Conservation (phyloP, 176 grass and related monocot genomes). For the Juncus inflexus region DNA sequence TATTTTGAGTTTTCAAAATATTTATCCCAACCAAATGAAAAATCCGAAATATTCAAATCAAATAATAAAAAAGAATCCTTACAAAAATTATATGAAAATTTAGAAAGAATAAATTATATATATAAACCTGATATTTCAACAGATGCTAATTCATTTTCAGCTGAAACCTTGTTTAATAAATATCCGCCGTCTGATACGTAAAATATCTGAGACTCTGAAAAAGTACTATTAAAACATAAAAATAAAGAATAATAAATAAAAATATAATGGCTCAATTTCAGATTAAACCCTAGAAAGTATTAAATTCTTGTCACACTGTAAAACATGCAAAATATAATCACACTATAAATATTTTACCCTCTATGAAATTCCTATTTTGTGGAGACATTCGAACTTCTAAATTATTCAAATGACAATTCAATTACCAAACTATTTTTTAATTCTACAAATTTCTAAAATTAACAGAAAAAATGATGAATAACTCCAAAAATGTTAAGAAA, state of each 20-base stretch:
- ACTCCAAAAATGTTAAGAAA: background rate
- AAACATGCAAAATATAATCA: too few species aligned
- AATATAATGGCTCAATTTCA: too few species aligned
- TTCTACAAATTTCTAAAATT: background rate
- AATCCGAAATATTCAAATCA: too few species aligned
- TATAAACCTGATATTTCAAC: conserved; percentile 58
- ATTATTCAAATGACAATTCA: too few species aligned
- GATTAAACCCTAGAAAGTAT: background rate
- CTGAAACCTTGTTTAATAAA: conserved; percentile 61
- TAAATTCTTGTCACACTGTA: background rate
- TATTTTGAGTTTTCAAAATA: too few species aligned
- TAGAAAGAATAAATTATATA: conserved; percentile 21
- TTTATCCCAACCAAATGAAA: too few species aligned
- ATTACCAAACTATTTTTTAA: background rate
- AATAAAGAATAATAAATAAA: conserved; percentile 48
- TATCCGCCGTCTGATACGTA: conserved; percentile 84
- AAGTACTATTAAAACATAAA: conserved; percentile 71
- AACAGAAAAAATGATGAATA: background rate
- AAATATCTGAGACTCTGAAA: conserved; percentile 66
- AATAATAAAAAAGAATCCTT: background rate
- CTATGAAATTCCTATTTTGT: too few species aligned
- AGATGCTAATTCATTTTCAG: conserved; percentile 33
- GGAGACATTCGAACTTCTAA: too few species aligned
- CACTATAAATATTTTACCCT: too few species aligned
- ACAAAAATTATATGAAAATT: background rate